phyloP scores from a whole-genome alignment of 306 rosid species.

The Gleditsia sinensis region DNA sequence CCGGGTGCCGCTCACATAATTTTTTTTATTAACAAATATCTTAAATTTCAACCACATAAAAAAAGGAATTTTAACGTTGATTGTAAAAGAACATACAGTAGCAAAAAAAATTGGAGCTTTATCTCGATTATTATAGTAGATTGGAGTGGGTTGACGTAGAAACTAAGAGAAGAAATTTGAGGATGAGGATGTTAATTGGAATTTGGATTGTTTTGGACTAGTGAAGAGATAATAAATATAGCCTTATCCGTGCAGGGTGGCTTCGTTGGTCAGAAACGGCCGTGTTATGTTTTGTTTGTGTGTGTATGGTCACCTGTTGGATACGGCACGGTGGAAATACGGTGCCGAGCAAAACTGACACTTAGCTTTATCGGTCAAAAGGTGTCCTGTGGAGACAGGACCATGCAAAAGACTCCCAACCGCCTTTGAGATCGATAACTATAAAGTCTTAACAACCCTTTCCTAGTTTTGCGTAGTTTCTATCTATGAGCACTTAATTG shows the following conservation, averaged over 20 bases:
- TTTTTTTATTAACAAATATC: background rate
- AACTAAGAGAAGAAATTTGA: constrained; percentile 19
- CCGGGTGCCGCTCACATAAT: constrained; percentile 28
- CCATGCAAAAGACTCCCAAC: too few relatives aligned
- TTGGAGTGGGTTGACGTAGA: background rate
- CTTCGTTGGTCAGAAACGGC: constrained; percentile 46
- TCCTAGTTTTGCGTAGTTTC: background rate
- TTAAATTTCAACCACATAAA: background rate
- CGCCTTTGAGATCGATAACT: too few relatives aligned
- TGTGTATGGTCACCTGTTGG: constrained; percentile 28
- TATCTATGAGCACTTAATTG: background rate
- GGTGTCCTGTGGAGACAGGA: background rate
- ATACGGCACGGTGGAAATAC: constrained; percentile 42
- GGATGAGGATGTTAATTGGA: constrained; percentile 16
- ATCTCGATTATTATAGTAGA: background rate
- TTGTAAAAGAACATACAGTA: background rate
- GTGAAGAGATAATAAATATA: background rate
- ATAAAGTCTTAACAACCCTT: background rate
- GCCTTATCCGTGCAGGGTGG: constrained; percentile 27
- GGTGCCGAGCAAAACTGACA: constrained; percentile 8
- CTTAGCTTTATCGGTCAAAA: constrained; percentile 29
- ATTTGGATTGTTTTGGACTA: constrained; percentile 29
- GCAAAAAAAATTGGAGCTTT: background rate
- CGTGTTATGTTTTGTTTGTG: background rate
- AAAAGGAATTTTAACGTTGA: background rate